phyloP scores from a whole-genome alignment of 1,139 yeast species.

The Meyerozyma carpophila region DNA sequence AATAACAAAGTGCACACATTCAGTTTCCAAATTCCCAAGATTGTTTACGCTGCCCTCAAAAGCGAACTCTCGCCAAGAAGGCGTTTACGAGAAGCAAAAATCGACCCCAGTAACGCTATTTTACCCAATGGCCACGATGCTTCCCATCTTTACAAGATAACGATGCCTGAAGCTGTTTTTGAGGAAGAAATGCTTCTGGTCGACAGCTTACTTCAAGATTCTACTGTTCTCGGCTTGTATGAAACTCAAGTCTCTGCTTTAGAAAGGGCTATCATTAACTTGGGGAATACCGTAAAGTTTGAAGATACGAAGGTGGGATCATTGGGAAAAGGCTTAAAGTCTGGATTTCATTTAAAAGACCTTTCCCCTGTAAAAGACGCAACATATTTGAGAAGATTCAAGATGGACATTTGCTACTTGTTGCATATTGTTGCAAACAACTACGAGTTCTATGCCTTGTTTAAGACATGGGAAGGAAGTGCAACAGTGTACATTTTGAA shows the following conservation, averaged over 20 bases:
- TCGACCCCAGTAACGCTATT: constrained; percentile 53
- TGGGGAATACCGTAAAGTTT: constrained; percentile 71
- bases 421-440: constrained; percentile 72
- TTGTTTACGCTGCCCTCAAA: constrained; percentile 64
- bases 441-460: constrained; percentile 67
- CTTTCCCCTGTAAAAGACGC: constrained; percentile 40
- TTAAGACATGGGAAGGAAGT: constrained; percentile 58
- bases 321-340: constrained; percentile 79
- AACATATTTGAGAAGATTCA: constrained; percentile 48
- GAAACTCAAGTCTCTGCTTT: constrained; percentile 66
- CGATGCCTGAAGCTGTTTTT: constrained; percentile 62
- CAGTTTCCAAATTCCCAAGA: constrained; percentile 68
- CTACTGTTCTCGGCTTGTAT: constrained; percentile 64
- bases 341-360: constrained; percentile 72
- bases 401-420: constrained; percentile 60
- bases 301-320: constrained; percentile 71
- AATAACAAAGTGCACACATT: constrained; percentile 71
- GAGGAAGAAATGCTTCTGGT: constrained; percentile 52
- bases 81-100: constrained; percentile 46
- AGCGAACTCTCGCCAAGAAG: constrained; percentile 40
- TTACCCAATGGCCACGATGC: constrained; percentile 71
- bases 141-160: constrained; percentile 51
- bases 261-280: constrained; percentile 71
- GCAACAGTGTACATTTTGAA: constrained; percentile 59
- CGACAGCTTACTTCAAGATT: constrained; percentile 61